Conservation (phyloP, 2,329 filamentous ascomycete species). For the Leptodontidium sp. region DNA sequence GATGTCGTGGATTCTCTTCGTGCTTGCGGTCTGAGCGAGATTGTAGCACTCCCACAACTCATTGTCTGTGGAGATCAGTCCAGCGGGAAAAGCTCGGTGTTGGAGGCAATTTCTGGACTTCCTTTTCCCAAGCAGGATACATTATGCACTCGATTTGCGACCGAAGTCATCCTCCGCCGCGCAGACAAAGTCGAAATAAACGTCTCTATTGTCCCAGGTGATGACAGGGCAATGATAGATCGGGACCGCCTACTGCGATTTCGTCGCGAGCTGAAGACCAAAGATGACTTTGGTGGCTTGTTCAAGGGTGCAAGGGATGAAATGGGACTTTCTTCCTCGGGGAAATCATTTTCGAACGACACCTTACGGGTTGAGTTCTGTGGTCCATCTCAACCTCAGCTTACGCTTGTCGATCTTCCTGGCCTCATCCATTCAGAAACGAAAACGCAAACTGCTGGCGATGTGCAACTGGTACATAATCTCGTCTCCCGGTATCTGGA, state of each 20-base stretch:
- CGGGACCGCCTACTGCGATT: slow-evolving; percentile 30
- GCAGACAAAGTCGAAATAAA: slow-evolving; percentile 19
- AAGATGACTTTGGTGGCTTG: slow-evolving; percentile 33
- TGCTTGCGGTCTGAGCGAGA: slow-evolving; percentile 29
- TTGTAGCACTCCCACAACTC: slow-evolving; percentile 52
- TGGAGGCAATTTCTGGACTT: slow-evolving; percentile 49
- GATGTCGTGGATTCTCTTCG: slow-evolving; percentile 64
- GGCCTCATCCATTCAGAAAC: slow-evolving; percentile 60
- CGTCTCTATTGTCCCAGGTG: slow-evolving; percentile 31
- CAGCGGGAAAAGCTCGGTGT: slow-evolving; percentile 48
- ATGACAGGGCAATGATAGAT: slow-evolving; percentile 26
- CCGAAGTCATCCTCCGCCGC: slow-evolving; percentile 51
- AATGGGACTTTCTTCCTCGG: slow-evolving; percentile 30
- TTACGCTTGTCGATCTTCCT: slow-evolving; percentile 67
- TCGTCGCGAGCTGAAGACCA: slow-evolving; percentile 28
- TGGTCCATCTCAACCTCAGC: slow-evolving; percentile 52
- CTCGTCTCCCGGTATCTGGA: slow-evolving; percentile 62
- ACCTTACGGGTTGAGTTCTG: slow-evolving; percentile 36
- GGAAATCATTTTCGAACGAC: slow-evolving; percentile 41
- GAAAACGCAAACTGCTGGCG: slow-evolving; percentile 53
- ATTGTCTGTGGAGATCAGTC: slow-evolving; percentile 36
- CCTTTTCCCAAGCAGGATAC: slow-evolving; percentile 51
- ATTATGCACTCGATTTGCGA: slow-evolving; percentile 55
- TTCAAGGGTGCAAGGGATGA: slow-evolving; percentile 35
- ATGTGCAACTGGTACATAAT: slow-evolving; percentile 54